Conservation (phyloP, 495 filamentous ascomycete genomes). For the Trichoderma asperelloides region DNA sequence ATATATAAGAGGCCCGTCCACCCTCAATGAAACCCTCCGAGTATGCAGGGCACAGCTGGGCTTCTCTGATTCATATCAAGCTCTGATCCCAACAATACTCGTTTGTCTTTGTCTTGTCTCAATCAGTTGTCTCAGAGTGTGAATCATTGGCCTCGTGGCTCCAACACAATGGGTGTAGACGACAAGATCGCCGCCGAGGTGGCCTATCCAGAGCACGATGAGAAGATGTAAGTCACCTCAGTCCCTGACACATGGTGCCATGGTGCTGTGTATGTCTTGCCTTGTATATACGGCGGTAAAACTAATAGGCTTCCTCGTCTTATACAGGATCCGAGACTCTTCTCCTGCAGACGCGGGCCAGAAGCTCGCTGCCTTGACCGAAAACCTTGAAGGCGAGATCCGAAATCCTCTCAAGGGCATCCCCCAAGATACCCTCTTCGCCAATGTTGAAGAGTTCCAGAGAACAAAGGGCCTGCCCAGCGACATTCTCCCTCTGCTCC, state of each 20-base stretch:
- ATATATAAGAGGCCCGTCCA: background rate
- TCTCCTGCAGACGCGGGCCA: background rate
- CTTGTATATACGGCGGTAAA: too few species aligned
- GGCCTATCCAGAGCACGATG: background rate
- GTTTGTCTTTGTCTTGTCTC: background rate
- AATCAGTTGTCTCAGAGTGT: background rate
- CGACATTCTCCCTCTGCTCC: background rate
- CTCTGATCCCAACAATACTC: background rate
- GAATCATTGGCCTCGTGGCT: background rate
- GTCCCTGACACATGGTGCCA: background rate
- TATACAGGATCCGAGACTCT: background rate
- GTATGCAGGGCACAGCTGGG: slow-evolving; percentile 1
- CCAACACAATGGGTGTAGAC: background rate
- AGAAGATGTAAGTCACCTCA: slow-evolving; percentile 1
- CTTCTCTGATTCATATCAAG: background rate
- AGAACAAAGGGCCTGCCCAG: background rate
- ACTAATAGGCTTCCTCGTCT: background rate
- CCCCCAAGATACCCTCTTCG: background rate
- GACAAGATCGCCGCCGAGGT: background rate
- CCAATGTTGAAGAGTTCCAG: background rate
- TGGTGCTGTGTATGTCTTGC: background rate
- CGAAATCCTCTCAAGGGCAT: background rate
- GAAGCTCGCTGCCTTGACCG: background rate
- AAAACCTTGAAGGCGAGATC: slow-evolving; percentile 3
- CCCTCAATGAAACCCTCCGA: background rate